Base-by-base conservation (phyloP, 2,329 filamentous ascomycete species). In the Triangularia setosa region DNA sequence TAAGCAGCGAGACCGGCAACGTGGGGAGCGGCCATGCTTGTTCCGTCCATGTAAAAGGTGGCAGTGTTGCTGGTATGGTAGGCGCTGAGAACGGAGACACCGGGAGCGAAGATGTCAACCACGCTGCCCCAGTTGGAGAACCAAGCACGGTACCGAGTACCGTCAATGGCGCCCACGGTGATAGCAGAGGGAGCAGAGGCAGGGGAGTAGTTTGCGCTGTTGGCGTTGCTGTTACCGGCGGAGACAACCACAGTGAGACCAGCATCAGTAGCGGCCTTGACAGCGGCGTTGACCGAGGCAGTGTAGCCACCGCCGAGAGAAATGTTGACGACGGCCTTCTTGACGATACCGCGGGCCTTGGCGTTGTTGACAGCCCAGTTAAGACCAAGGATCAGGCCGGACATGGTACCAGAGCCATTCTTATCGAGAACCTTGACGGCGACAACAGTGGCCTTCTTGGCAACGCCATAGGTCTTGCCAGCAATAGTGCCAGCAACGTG, bases 11-110 rank as follows among this genome's bases (percentile, higher is more conserved):
- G 73, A 12, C 87, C 87, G 24, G 84, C 79, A 61, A 89, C 78
- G 71, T 88, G 86, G 0, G 87, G 86, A 2, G 80, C 77, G 1
- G 86, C 84, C 86, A 88, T 88, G 35, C 81, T 86, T 5, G 87
- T 89, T 33, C 87, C 87, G 14, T 79, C 82, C 70, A 86, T 79
- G 27, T 72, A 78, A 57, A 75, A 75, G n/a, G 73, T 81, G 7
- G 44, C 60, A 1, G 8, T 27, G 55, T 70, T 62, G 5, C 71
- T 77, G 35, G 64, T 8, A 58, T 72, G 74, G 54, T 75, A 78
- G 75, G 79, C 81, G 2, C 81, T 75, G 0, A 79, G 64, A 27
- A 83, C 71, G 16, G 63, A 66, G 4, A 76, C 73, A 3, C 81
- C 81, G 0, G 81, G 80, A 0, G 79, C 81, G 58, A 81, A 78